Evolutionary conservation across 371 early-diverging fungal genomes (phyloP).

Genomic region (Cokeromyces recurvatus): DNA sequence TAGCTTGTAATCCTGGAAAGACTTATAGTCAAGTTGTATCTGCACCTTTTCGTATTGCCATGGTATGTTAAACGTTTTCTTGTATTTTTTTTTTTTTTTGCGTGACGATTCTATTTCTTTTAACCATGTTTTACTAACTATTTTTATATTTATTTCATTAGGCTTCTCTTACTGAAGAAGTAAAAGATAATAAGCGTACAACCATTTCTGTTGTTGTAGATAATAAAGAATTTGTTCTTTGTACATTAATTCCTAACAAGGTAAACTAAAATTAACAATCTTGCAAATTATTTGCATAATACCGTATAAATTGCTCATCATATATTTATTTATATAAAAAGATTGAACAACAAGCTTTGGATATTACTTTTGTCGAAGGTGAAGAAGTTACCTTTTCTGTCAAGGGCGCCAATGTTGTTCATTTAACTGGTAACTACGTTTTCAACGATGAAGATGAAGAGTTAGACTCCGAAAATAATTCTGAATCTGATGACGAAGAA

Average conservation of each 20-base stretch:
- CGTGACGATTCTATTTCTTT: constrained; percentile 9
- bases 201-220: constrained; percentile 65
- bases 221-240: constrained; percentile 69
- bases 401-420: constrained; percentile 53
- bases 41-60: constrained; percentile 70
- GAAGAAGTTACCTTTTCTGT: constrained; percentile 70
- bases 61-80: too few relatives aligned
- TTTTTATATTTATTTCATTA: too few relatives aligned
- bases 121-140: background rate
- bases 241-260: constrained; percentile 72
- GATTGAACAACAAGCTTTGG: constrained; percentile 69
- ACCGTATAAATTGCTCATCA: background rate
- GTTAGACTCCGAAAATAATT: constrained; percentile 31
- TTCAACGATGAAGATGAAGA: constrained; percentile 26
- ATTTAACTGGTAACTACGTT: constrained; percentile 77
- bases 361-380: constrained; percentile 72
- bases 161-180: constrained; percentile 69
- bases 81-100: too few relatives aligned
- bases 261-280: constrained; percentile 34
- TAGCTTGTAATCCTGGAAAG: constrained; percentile 62
- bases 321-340: background rate
- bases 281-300: background rate
- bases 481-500: constrained; percentile 31
- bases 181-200: constrained; percentile 52
- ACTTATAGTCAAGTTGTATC: constrained; percentile 71